Evolutionary conservation across 768 basidiomycete species (phyloP).

Genomic region (Leucocoprinus sp.): DNA sequence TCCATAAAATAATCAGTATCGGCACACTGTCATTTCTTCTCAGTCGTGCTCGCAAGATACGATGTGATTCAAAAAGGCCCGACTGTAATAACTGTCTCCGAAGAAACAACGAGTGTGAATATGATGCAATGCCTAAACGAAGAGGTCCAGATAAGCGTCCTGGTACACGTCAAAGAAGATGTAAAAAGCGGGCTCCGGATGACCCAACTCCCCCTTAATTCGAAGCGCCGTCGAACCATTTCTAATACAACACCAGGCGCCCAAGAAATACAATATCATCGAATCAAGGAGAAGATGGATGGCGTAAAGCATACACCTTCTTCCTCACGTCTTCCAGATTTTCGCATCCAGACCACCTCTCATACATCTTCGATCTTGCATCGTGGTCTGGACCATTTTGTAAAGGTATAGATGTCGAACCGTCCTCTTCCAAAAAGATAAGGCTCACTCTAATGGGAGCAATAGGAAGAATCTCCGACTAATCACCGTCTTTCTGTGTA

Average conservation of each 20-base stretch:
- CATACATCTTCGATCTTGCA: constrained; percentile 5
- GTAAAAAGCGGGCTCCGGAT: constrained; percentile 70
- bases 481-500: constrained; percentile 4
- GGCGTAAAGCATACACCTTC: constrained; percentile 18
- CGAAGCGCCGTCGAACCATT: constrained; percentile 43
- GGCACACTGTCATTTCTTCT: constrained; percentile 22
- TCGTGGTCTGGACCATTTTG: constrained; percentile 5
- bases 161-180: constrained; percentile 74
- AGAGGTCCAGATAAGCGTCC: constrained; percentile 83
- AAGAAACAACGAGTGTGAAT: constrained; percentile 69
- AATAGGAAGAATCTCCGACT: constrained; percentile 11
- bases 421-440: not conserved
- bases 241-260: constrained; percentile 23
- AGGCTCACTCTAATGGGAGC: constrained; percentile 6
- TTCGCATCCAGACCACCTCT: constrained; percentile 14
- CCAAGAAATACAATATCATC: constrained; percentile 23
- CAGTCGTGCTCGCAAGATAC: constrained; percentile 80
- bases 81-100: constrained; percentile 77
- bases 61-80: constrained; percentile 78
- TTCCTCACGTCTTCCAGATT: constrained; percentile 15
- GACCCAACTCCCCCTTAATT: constrained; percentile 39
- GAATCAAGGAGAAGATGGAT: constrained; percentile 33
- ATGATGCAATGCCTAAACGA: constrained; percentile 73
- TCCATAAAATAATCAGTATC: constrained; percentile 26
- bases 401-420: constrained; percentile 4